Conservation (phyloP, 306 rosid genomes). For the Lablab purpureus region DNA sequence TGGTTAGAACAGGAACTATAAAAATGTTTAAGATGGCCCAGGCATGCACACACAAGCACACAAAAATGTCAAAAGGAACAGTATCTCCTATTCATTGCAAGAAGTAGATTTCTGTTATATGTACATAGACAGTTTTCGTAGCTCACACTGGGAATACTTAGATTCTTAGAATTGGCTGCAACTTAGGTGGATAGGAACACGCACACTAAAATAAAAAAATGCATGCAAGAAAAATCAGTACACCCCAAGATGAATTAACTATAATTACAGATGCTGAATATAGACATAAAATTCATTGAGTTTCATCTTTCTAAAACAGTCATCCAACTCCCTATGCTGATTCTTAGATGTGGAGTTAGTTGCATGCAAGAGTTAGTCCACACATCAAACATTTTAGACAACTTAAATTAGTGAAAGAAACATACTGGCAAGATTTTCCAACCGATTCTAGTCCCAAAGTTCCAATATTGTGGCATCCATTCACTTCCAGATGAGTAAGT, state of each 20-base stretch:
- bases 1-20: too few relatives aligned
- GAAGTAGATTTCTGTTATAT: not conserved
- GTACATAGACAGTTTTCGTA: not conserved
- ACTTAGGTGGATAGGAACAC: not conserved
- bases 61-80: not conserved
- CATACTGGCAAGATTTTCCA: conserved; percentile 91
- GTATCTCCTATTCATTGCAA: not conserved
- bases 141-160: conserved; percentile 20
- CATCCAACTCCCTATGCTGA: conserved; percentile 8
- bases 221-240: not conserved
- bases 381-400: conserved; percentile 22
- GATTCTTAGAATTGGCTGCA: not conserved
- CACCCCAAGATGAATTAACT: not conserved
- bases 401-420: conserved; percentile 45
- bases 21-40: too few relatives aligned
- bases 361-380: not conserved
- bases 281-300: not conserved
- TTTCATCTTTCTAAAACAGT: not conserved
- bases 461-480: conserved; percentile 97
- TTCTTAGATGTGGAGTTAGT: conserved; percentile 23
- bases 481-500: conserved; percentile 91
- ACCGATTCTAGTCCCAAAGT: conserved; percentile 79
- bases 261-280: not conserved
- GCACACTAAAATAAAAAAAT: not conserved
- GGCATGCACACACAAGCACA: not conserved